Base-by-base conservation (phyloP, 2,329 filamentous ascomycete species). In the Sclerotinia spermophila region DNA sequence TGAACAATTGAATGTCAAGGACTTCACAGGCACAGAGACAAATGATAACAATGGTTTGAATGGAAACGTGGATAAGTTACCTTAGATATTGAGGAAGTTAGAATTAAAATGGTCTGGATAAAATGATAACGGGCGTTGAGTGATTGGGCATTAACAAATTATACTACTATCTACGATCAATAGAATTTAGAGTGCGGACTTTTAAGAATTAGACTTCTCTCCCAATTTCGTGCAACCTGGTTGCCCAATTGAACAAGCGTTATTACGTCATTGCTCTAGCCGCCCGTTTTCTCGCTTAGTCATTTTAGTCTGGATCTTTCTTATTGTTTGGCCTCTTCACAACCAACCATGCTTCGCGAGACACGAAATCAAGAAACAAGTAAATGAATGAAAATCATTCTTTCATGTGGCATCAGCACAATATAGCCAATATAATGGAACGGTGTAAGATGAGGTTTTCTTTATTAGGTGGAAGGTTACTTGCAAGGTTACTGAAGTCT, bases 1-100 rank as follows among this genome's bases (percentile, higher is more conserved):
- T 1, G 75, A 77, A 58, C 48, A 77, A 58, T 73, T 78, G 11
- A 76, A 79, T 69, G 35, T 74, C 1, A 72, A 73, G 53, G 77
- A 79, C 59, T 79, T 78, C 65, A 53, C 73, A 15, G 56, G 71
- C 30, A 66, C 48, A 6, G 74, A 75, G 62, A 48, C 71, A 30
- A 76, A 74, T 74, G 76, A 76, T 1, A 71, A 72, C 17, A 73
- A 74, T 72, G 74, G 70, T 10, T 38, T 42, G 27, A 59, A 68
- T 53, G 51, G 51, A 17, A 73, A 59, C 60, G 56, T 76, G 48
- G 70, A 75, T 70, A 56, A 66, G 40, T 60, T 75, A 58, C 72
- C 73, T 27, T 76, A 56, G n/a, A 27, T 48, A 1, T 13, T 10
- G 6, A 17, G 17, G 13, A 1, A 48, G 8, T 24, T n/a, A 8